Evolutionary conservation across 1,284 basidiomycete genomes (phyloP).

Genomic region (Sphagnurus paluster): DNA sequence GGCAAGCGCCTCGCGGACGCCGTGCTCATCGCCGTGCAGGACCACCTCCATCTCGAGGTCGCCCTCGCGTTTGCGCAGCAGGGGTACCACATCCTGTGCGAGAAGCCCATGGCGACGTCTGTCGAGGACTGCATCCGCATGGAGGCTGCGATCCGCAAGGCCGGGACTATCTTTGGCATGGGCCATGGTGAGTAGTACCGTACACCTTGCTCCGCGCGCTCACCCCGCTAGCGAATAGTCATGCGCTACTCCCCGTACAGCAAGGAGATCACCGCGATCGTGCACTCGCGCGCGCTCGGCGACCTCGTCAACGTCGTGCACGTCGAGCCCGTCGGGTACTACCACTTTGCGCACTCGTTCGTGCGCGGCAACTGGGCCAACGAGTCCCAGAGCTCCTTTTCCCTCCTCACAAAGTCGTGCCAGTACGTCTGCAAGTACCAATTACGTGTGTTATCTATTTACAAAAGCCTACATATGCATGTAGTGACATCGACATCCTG

Average conservation of each 20-base stretch:
- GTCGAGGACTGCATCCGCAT: constrained; percentile 74
- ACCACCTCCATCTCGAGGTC: constrained; percentile 74
- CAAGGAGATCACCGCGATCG: constrained; percentile 64
- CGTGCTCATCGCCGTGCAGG: constrained; percentile 76
- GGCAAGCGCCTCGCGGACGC: constrained; percentile 78
- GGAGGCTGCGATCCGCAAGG: constrained; percentile 66
- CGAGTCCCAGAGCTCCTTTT: constrained; percentile 72
- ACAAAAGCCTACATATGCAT: neutral
- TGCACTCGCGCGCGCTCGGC: constrained; percentile 72
- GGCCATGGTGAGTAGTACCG: constrained; percentile 65
- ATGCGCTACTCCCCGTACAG: constrained; percentile 85
- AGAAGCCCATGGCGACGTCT: constrained; percentile 87
- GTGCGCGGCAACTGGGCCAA: constrained; percentile 81
- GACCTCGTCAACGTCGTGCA: constrained; percentile 79
- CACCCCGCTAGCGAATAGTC: constrained; percentile 49
- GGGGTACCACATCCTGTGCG: constrained; percentile 85
- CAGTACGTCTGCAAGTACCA: constrained; percentile 53
- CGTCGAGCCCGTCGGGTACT: constrained; percentile 77
- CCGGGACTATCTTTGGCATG: constrained; percentile 78
- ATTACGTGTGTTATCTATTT: neutral
- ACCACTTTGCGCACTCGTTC: constrained; percentile 84
- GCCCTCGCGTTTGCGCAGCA: constrained; percentile 73
- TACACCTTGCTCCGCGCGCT: neutral
- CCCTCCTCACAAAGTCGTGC: constrained; percentile 86
- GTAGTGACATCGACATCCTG: constrained; percentile 77